Evolutionary conservation across 2,329 filamentous ascomycete species (phyloP).

Genomic region (Mariannaea sp.): DNA sequence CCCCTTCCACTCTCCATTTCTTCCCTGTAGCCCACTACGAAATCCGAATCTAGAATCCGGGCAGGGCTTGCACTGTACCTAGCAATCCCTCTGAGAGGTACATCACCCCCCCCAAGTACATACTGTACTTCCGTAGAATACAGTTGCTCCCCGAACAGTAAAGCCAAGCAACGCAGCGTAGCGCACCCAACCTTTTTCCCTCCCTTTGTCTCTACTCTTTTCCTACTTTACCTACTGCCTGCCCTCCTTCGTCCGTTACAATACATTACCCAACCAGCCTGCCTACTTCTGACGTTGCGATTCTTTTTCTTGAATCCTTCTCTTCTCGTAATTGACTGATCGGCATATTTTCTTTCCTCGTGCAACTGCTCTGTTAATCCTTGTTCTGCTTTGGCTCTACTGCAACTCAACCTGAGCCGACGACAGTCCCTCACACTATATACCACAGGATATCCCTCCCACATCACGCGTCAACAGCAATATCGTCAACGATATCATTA

Average conservation of each 20-base stretch:
- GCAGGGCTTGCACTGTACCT: slow-evolving; percentile 25
- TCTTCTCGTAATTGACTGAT: background rate
- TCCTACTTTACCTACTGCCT: too few species aligned
- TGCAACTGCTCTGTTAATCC: background rate
- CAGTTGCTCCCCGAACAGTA: too few species aligned
- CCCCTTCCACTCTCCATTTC: slow-evolving; percentile 12
- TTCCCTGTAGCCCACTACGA: background rate
- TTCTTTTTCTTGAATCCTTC: too few species aligned
- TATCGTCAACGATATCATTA: background rate
- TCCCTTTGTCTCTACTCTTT: slow-evolving; percentile 11
- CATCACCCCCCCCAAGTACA: too few species aligned
- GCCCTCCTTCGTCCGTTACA: too few species aligned
- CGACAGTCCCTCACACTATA: background rate
- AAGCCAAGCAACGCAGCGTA: slow-evolving; percentile 9
- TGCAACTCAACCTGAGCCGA: slow-evolving; percentile 13
- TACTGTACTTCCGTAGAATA: too few species aligned
- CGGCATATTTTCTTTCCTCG: background rate
- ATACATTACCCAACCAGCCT: too few species aligned
- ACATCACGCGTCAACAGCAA: background rate
- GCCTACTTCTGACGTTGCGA: too few species aligned
- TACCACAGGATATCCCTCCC: background rate
- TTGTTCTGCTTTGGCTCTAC: slow-evolving; percentile 11
- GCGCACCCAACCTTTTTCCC: slow-evolving; percentile 10
- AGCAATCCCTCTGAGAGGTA: too few species aligned
- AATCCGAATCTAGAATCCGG: slow-evolving; percentile 10